Percentiles rank a stretch among this genome's conserved stretches.
Conservation (phyloP, 768 basidiomycete species). For the Albatrellus ellisii region DNA sequence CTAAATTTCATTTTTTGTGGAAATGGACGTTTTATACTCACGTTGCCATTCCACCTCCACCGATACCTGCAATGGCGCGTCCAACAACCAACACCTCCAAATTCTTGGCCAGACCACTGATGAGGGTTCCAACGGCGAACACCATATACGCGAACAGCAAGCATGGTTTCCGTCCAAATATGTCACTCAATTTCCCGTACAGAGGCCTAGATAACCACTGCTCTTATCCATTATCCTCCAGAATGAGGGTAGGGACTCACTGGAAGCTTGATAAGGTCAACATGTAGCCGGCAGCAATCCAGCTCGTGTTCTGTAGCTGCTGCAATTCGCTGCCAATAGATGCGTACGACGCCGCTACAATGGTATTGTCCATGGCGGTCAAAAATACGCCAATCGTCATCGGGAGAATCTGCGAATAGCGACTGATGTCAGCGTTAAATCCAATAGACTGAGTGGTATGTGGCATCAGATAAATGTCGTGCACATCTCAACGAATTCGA, state of each 20-base stretch:
- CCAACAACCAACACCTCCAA: slow-evolving; percentile 41
- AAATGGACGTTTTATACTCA: too few species aligned
- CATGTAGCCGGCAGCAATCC: slow-evolving; percentile 55
- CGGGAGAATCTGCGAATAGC: slow-evolving; percentile 19
- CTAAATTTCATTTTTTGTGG: too few species aligned
- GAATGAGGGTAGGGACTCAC: slow-evolving; percentile 21
- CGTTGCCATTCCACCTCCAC: slow-evolving; percentile 54
- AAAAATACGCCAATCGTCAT: slow-evolving; percentile 21
- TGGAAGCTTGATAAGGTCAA: slow-evolving; percentile 48
- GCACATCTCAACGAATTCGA: too few species aligned
- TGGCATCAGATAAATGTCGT: too few species aligned
- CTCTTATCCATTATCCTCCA: not conserved
- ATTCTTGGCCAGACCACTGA: slow-evolving; percentile 39
- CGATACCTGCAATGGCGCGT: slow-evolving; percentile 44
- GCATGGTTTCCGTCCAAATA: slow-evolving; percentile 48
- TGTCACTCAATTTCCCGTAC: slow-evolving; percentile 50
- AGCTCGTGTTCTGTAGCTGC: slow-evolving; percentile 50
- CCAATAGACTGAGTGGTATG: too few species aligned
- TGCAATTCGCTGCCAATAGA: slow-evolving; percentile 34
- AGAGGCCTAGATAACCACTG: slow-evolving; percentile 31
- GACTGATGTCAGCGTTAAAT: too few species aligned
- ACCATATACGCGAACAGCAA: slow-evolving; percentile 40
- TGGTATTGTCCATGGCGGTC: slow-evolving; percentile 21
- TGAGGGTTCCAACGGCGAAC: slow-evolving; percentile 39
- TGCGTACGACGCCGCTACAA: slow-evolving; percentile 22